Base-by-base conservation (phyloP, 1,284 basidiomycete species). In the Irpex sp. region DNA sequence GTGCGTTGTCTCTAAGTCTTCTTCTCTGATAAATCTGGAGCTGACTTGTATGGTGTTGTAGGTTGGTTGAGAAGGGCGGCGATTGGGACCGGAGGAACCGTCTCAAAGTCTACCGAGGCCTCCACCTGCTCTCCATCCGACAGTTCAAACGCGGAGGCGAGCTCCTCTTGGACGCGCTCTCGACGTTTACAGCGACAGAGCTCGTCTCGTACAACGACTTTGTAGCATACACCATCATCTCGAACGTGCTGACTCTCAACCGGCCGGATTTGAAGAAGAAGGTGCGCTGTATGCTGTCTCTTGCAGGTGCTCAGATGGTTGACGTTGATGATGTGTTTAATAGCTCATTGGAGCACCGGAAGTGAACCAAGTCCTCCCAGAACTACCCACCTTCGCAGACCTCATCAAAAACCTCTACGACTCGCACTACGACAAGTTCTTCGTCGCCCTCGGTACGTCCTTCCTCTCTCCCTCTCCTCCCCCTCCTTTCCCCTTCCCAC, bases 21-120 rank as follows among this genome's bases (percentile, higher is more conserved):
- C 7, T 51, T 8, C 21, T 51, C 39, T 21, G 49, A 33, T n/a
- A 35, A 49, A 14, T 2, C 12, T 45, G 18, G 23, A 4, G 39
- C n/a, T 45, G n/a, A 45, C 39, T 12, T n/a, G 5, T 7, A 16
- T 1, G 39, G 18, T 8, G 42, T 19, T 36, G 36, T 52, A 96
- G 93, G 64, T 78, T 98, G 39, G 91, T 98, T 57, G 95, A 98
- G 69, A 87, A 95, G 72, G 96, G 97, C 2, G 96, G 97, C 54
- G 96, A 99, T 75, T 99, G 96, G 96, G 96, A 99, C 74, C 82
- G 97, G 60, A 85, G 95, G 36, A 99, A 98, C 74, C 85, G 96
- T 53, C 85, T 98, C 67, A 99, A 98, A 75, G 96, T 98, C 47
- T 99, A 99, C 79, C 86, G 88, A 59, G 96, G 91, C 47, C 78